A percentile compares a stretch with the other conserved stretches of the same genome.
phyloP scores from a whole-genome alignment of 164 flowering plant genomes.

The Stephania japonica region DNA sequence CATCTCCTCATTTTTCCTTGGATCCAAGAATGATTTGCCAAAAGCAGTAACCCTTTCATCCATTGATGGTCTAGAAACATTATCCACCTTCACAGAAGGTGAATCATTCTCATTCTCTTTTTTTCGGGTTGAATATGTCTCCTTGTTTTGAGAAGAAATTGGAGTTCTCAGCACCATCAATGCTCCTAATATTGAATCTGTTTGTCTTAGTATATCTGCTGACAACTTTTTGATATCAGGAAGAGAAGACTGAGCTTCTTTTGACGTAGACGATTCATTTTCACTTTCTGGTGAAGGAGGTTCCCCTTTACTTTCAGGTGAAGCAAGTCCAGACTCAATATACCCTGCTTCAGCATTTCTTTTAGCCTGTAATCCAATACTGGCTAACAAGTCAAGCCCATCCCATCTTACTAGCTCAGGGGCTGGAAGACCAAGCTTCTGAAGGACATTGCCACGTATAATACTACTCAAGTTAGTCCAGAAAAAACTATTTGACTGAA shows the following conservation, averaged over 20 bases:
- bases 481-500: conserved; percentile 41
- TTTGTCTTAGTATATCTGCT: conserved; percentile 35
- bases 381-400: conserved; percentile 51
- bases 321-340: conserved; percentile 88
- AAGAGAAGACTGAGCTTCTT: conserved; percentile 41
- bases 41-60: conserved; percentile 15
- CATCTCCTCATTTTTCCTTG: conserved; percentile 76
- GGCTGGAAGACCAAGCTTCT: conserved; percentile 62
- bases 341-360: conserved; percentile 67
- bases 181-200: conserved; percentile 33
- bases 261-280: conserved; percentile 16
- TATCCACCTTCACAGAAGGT: conserved; percentile 20
- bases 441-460: conserved; percentile 53
- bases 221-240: conserved; percentile 73
- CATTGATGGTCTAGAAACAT: conserved; percentile 10
- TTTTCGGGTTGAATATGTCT: conserved; percentile 19
- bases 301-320: conserved; percentile 32
- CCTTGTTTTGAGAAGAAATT: conserved; percentile 47
- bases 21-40: conserved; percentile 36
- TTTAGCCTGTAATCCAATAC: conserved; percentile 51
- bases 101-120: conserved; percentile 20
- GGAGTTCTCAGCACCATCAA: conserved; percentile 61
- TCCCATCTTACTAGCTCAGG: conserved; percentile 80
- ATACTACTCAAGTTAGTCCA: conserved; percentile 64
- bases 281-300: conserved; percentile 16